Base-by-base conservation (phyloP, 2,329 filamentous ascomycete genomes). In the Ambrosiella xylebori region DNA sequence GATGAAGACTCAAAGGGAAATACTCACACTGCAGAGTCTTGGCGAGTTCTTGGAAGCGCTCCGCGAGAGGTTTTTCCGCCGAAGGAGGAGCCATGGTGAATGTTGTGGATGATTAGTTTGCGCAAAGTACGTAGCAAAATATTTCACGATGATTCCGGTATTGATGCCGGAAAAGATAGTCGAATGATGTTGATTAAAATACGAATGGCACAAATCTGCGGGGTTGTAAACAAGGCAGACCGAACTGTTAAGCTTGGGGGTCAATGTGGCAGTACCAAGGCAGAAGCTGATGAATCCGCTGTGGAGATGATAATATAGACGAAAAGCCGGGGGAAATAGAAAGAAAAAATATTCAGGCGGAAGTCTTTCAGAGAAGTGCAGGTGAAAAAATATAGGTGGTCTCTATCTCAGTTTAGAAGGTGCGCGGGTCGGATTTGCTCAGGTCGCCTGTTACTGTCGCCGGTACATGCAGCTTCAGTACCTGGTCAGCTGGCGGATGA, bases 11-110 rank as follows among this genome's bases (percentile, higher is more conserved):
- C 36, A 15, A 39, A 15, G 52, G 38, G 37, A 40, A 69, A 27
- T 27, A 81, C 74, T 71, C 81, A 85, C 91, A 98, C 76, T 97
- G 93, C 64, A 97, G 77, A 51, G 90, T 97, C 71, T 95, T 83
- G 64, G 85, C 89, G 64, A 97, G 78, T 65, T 80, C 76, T 66
- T 88, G 72, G 61, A 95, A 74, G 68, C 89, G 80, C 74, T 93
- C 82, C 67, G 75, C 73, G 66, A 93, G 75, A 69, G 88, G 83
- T 71, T 85, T 71, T 65, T 74, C 78, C 60, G 85, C 74, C 63
- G 86, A 84, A 71, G 85, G 84, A 72, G 86, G 56, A 50, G 61
- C 57, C 61, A 62, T 62, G 41, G 45, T 60, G 37, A 39, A 19
- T 54, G 40, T 49, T 35, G 50, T 45, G 17, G 17, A 35, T 51